A percentile compares a stretch with the other conserved stretches of the same genome.
These are phyloP conservation scores for Trichosporon sp. DNA, from an alignment of 1,284 basidiomycete species.

Conservation along the genomic window DNA sequence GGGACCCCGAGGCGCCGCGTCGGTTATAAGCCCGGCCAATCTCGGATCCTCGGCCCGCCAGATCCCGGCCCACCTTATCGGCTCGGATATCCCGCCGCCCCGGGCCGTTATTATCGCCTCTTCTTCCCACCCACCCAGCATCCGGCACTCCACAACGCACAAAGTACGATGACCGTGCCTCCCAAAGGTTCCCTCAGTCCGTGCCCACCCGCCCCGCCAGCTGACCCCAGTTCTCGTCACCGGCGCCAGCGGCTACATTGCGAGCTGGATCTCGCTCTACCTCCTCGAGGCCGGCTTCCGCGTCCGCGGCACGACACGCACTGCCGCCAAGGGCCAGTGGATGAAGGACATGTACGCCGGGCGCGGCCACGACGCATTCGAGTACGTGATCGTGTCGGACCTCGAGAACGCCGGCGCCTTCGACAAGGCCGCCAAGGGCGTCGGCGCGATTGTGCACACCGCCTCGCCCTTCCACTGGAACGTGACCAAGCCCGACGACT, in stretches of 20 bases:
- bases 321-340: conserved; percentile 48
- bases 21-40: background rate
- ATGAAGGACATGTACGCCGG: conserved; percentile 37
- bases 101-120: background rate
- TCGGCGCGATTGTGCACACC: conserved; percentile 36
- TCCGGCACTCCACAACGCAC: background rate
- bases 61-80: background rate
- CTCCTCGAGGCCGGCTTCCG: conserved; percentile 40
- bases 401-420: conserved; percentile 54
- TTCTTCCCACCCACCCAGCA: background rate
- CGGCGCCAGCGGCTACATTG: conserved; percentile 44
- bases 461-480: conserved; percentile 35
- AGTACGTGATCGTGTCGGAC: conserved; percentile 55
- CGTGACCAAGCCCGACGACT: conserved; percentile 31
- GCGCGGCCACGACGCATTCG: conserved; percentile 49
- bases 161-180: conserved; percentile 18
- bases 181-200: conserved; percentile 14
- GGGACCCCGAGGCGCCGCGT: background rate
- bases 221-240: conserved; percentile 35
- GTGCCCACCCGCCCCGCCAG: background rate
- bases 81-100: conserved; percentile 6
- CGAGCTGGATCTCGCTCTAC: conserved; percentile 34
- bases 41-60: background rate
- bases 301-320: conserved; percentile 51
- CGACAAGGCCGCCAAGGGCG: conserved; percentile 48